These are phyloP conservation scores for Symbiodinium pilosum DNA, from an alignment of 73 alveolate species.

Conservation along the genomic window DNA sequence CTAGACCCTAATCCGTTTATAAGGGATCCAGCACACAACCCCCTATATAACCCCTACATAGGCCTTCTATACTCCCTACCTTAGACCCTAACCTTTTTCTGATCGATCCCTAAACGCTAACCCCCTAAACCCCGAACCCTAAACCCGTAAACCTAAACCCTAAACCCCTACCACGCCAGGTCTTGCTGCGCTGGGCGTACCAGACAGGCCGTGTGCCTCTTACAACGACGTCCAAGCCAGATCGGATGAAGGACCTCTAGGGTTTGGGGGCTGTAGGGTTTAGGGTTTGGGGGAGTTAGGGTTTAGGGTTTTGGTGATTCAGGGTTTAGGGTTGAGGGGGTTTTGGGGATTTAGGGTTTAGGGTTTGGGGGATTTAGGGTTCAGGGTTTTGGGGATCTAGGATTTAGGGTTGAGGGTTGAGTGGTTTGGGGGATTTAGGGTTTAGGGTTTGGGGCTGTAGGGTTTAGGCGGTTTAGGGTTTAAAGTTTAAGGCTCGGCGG, in stretches of 20 bases:
- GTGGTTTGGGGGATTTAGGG: too few relatives aligned
- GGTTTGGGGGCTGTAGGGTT: neutral
- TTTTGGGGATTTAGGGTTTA: neutral
- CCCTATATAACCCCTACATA: too few relatives aligned
- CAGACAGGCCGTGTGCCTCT: neutral
- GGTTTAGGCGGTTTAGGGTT: too few relatives aligned
- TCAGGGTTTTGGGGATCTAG: too few relatives aligned
- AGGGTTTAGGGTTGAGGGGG: neutral
- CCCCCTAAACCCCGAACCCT: constrained; percentile 5
- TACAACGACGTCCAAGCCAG: neutral
- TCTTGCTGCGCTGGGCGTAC: neutral
- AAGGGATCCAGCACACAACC: too few relatives aligned
- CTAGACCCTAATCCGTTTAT: too few relatives aligned
- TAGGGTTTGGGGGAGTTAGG: neutral
- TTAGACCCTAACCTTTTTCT: too few relatives aligned
- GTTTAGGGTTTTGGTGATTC: neutral
- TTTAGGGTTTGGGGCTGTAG: too few relatives aligned
- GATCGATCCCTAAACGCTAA: neutral
- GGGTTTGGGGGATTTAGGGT: too few relatives aligned
- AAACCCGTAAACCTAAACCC: neutral
- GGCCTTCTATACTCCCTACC: too few relatives aligned
- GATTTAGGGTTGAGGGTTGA: too few relatives aligned
- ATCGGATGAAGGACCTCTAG: neutral
- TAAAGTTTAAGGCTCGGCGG: too few relatives aligned
- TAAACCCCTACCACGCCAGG: neutral